A percentile compares a stretch with the other conserved stretches of the same genome.
Conservation (phyloP, 768 basidiomycete genomes). For the Pulveroboletus ravenelii region DNA sequence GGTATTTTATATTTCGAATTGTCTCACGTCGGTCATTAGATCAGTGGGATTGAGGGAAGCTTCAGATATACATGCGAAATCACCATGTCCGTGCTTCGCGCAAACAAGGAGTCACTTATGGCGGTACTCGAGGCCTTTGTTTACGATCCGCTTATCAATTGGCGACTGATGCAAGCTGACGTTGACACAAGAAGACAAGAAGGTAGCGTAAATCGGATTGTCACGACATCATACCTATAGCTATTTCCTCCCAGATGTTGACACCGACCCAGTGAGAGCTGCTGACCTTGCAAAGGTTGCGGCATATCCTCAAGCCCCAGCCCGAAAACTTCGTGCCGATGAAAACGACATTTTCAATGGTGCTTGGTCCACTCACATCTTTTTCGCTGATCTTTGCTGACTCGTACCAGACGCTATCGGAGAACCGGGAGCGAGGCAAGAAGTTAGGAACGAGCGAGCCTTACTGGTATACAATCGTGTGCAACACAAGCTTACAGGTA, state of each 20-base stretch:
- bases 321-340: constrained; percentile 80
- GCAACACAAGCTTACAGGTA: constrained; percentile 90
- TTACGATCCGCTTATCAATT: constrained; percentile 96
- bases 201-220: constrained; percentile 38
- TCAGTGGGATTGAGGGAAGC: constrained; percentile 96
- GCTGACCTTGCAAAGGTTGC: constrained; percentile 62
- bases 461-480: constrained; percentile 92
- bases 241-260: constrained; percentile 32
- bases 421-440: constrained; percentile 60
- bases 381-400: constrained; percentile 3
- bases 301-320: constrained; percentile 73
- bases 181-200: constrained; percentile 66
- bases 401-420: constrained; percentile 37
- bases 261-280: constrained; percentile 48
- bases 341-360: constrained; percentile 94
- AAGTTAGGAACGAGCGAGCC: constrained; percentile 88
- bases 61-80: constrained; percentile 95
- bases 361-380: constrained; percentile 29
- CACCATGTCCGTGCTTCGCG: constrained; percentile 94
- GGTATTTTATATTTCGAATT: not conserved
- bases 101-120: constrained; percentile 98
- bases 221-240: not conserved
- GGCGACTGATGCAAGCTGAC: constrained; percentile 87
- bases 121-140: constrained; percentile 98
- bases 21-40: constrained; percentile 44